phyloP scores from a whole-genome alignment of 2,329 filamentous ascomycete species.

The Chaetomium globosum region DNA sequence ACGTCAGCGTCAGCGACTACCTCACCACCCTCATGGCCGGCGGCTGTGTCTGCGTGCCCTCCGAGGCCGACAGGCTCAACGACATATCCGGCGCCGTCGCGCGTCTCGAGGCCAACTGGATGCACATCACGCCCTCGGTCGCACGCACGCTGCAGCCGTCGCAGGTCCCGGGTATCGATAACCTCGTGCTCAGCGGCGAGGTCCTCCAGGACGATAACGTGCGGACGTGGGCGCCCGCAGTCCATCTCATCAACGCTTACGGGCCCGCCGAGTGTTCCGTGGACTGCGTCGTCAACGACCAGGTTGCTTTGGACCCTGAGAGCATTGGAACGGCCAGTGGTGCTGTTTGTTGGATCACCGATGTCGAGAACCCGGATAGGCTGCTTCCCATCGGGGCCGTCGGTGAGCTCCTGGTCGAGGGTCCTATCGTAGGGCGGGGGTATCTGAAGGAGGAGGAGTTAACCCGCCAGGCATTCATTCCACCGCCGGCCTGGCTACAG shows the following conservation, averaged over 20 bases:
- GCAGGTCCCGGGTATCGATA: conserved; percentile 26
- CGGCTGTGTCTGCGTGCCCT: conserved; percentile 18
- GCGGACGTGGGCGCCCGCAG: conserved; percentile 23
- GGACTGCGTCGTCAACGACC: conserved; percentile 9
- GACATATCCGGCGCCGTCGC: conserved; percentile 8
- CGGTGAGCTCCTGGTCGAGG: conserved; percentile 17
- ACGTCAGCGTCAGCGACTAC: conserved; percentile 15
- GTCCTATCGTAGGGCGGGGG: conserved; percentile 17
- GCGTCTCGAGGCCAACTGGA: conserved; percentile 14
- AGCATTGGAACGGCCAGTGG: conserved; percentile 16
- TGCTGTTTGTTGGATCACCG: conserved; percentile 13
- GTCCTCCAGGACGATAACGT: conserved; percentile 27
- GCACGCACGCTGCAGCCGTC: conserved; percentile 28
- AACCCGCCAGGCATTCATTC: conserved; percentile 41
- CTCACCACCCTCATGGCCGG: conserved; percentile 19
- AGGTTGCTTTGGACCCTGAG: conserved; percentile 22
- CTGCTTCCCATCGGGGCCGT: conserved; percentile 14
- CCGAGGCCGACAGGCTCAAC: conserved; percentile 16
- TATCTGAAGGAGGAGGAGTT: conserved; percentile 14
- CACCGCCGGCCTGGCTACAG: conserved; percentile 10
- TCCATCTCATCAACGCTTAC: conserved; percentile 25
- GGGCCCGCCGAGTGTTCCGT: conserved; percentile 34
- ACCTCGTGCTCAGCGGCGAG: conserved; percentile 34
- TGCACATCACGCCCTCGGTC: conserved; percentile 22
- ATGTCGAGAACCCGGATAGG: conserved; percentile 12